Percentiles rank a stretch among this genome's conserved stretches.
Conservation (phyloP, 257 asterid species). For the Solanum chmielewskii region DNA sequence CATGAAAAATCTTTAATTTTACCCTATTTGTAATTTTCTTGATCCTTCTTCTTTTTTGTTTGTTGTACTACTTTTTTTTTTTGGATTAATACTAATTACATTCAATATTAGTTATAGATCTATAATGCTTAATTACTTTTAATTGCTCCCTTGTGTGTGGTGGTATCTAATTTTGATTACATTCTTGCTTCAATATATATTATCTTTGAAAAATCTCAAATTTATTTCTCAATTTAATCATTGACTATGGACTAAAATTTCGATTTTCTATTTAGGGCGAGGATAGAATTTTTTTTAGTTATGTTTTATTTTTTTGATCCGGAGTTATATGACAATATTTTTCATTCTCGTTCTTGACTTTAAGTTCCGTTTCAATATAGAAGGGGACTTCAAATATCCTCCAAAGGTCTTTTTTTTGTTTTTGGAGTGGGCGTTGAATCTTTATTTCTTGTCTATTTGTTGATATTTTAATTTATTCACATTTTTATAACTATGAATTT, state of each 20-base stretch:
- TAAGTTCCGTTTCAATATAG: background rate
- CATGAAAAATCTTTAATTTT: background rate
- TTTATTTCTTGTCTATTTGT: background rate
- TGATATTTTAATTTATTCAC: too few species aligned
- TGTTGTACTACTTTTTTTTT: background rate
- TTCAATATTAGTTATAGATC: background rate
- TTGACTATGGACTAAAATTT: background rate
- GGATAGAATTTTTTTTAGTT: background rate
- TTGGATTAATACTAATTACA: background rate
- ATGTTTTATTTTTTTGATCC: background rate
- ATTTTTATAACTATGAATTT: too few species aligned
- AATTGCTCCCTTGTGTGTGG: background rate
- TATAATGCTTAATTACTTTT: background rate
- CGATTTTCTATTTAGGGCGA: background rate
- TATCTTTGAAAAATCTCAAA: background rate
- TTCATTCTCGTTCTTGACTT: too few species aligned
- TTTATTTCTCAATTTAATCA: background rate
- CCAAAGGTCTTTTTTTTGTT: background rate
- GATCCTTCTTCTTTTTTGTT: background rate
- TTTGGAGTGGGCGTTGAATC: background rate
- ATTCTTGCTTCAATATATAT: background rate
- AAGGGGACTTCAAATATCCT: background rate
- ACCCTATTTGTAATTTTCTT: conserved; percentile 1
- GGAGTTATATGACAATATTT: background rate
- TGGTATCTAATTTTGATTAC: too few species aligned